Evolutionary conservation across 2,329 filamentous ascomycete species (phyloP).

Genomic region (Calonectria pseudoturangicola): DNA sequence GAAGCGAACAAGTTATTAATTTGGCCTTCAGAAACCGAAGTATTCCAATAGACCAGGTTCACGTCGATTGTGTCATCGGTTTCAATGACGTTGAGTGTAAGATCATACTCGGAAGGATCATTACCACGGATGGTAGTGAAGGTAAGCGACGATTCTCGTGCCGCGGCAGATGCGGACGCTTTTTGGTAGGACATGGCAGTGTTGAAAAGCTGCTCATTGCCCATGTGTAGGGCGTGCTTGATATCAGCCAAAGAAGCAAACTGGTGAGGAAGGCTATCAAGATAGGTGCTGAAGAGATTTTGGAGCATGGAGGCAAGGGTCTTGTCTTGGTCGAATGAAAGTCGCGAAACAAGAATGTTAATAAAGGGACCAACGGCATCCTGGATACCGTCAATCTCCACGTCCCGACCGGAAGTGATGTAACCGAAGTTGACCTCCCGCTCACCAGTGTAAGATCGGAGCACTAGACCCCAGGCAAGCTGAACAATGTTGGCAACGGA

Average conservation of each 20-base stretch:
- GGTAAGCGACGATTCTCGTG: background rate
- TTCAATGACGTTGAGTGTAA: constrained; percentile 14
- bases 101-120: constrained; percentile 16
- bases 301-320: constrained; percentile 13
- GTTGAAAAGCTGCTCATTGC: constrained; percentile 16
- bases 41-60: constrained; percentile 15
- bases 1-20: constrained; percentile 9
- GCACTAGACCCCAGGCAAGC: constrained; percentile 16
- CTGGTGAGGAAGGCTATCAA: constrained; percentile 12
- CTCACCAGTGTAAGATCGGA: constrained; percentile 19
- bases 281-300: background rate
- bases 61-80: constrained; percentile 15
- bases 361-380: constrained; percentile 23
- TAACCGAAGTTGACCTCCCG: constrained; percentile 14
- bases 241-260: constrained; percentile 11
- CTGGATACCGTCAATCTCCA: constrained; percentile 19
- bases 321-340: constrained; percentile 13
- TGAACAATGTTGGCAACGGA: constrained; percentile 9
- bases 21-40: constrained; percentile 1
- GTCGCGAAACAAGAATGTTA: constrained; percentile 13
- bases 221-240: constrained; percentile 6
- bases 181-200: constrained; percentile 23
- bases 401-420: constrained; percentile 12
- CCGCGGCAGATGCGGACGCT: background rate
- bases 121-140: constrained; percentile 15